A percentile compares a stretch with the other conserved stretches of the same genome.
phyloP scores from a whole-genome alignment of 768 basidiomycete species.

The Coprinellus micaceus region DNA sequence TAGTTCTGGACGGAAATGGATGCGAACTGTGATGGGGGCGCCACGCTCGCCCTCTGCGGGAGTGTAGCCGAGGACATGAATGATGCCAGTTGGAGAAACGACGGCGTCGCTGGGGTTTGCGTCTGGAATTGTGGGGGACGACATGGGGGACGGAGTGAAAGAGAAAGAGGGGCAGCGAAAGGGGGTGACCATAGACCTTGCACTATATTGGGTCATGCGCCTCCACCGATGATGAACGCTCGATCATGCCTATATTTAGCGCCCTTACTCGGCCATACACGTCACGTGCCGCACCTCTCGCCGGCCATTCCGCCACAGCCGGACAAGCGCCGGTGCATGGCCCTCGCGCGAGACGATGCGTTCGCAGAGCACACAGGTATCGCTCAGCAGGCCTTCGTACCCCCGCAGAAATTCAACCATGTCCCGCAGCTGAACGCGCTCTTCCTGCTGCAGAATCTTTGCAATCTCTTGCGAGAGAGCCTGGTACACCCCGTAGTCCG shows the following conservation, averaged over 20 bases:
- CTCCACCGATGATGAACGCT: constrained; percentile 12
- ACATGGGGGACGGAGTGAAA: constrained; percentile 5
- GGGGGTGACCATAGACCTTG: constrained; percentile 11
- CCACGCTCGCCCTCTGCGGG: constrained; percentile 64
- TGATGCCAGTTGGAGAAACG: constrained; percentile 48
- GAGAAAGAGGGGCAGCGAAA: constrained; percentile 5
- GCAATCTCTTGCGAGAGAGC: constrained; percentile 65
- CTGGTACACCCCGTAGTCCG: constrained; percentile 61
- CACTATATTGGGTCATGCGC: constrained; percentile 11
- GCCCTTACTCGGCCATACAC: constrained; percentile 17
- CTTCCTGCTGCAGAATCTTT: constrained; percentile 52
- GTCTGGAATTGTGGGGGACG: constrained; percentile 10
- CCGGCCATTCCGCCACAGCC: constrained; percentile 44
- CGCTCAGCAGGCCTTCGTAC: constrained; percentile 61
- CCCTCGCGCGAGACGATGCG: constrained; percentile 68
- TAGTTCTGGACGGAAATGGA: constrained; percentile 51
- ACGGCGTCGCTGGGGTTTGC: constrained; percentile 25
- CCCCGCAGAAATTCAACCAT: constrained; percentile 52
- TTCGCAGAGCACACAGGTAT: constrained; percentile 55
- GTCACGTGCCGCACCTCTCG: constrained; percentile 55
- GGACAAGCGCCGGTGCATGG: constrained; percentile 68
- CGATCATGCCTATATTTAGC: constrained; percentile 10
- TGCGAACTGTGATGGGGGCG: constrained; percentile 59
- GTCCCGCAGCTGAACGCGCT: constrained; percentile 48
- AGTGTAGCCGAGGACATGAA: constrained; percentile 62